Base-by-base conservation (phyloP, 2,329 filamentous ascomycete genomes). In the Hortaea sp. region DNA sequence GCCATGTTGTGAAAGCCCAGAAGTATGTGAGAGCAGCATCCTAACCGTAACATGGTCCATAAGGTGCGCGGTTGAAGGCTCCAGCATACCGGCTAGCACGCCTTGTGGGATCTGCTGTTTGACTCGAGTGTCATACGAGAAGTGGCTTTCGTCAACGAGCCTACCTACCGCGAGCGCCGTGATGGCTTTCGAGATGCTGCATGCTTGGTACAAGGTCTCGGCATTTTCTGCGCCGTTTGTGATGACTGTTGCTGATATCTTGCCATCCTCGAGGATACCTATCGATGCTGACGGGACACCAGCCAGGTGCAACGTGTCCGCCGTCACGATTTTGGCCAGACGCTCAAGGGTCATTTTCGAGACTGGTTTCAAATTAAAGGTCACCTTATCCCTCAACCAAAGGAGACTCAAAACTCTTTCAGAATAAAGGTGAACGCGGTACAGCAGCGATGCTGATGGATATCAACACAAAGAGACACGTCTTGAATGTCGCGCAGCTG, bases 171-270 rank as follows among this genome's bases (percentile, higher is more conserved):
- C 49, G 7, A 58, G 32, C 0, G 50, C 53, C 10, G 54, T 53
- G 31, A 59, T 54, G 9, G 55, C 49, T 44, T 60, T 60, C 10
- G 52, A 58, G 11, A 60, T 59, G 29, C 55, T 58, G 50, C 55
- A 55, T 5, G 54, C 53, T 49, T 60, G 54, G 35, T 56, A 60
- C 5, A 59, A 34, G 7, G 57, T 59, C 7, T 41, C 43, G 30
- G 57, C 48, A 13, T 60, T 53, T 28, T 45, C 31, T 27, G 50
- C 53, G 10, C n/a, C 10, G 27, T 45, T 51, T 1, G 49, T 52
- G 10, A 52, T 48, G 28, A 51, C 44, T 27, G 52, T 47, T 4
- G 50, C 32, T 37, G 52, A 35, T n/a, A 53, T 46, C 20, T 44
- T 47, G 28, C 48, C 50, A 6, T 51, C 43, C 9, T 50, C 46